Percentiles rank a stretch among this genome's conserved stretches.
Conservation (phyloP, 306 rosid genomes). For the Citrullus amarus region DNA sequence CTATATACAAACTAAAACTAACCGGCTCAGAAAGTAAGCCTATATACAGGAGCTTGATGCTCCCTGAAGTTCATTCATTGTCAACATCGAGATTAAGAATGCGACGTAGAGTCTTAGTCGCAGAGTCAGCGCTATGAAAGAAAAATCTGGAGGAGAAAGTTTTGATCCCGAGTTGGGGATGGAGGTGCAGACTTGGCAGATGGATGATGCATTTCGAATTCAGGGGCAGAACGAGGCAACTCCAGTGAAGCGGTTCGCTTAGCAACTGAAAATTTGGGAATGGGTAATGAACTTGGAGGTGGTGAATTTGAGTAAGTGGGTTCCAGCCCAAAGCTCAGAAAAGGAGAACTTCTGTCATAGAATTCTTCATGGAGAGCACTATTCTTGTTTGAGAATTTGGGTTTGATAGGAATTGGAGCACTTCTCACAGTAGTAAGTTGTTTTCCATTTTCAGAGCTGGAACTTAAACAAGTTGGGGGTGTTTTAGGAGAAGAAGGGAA, state of each 20-base stretch:
- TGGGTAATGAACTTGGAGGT: conserved; percentile 86
- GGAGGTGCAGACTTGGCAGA: conserved; percentile 13
- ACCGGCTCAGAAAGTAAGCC: neutral
- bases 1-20: conserved; percentile 11
- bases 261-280: conserved; percentile 68
- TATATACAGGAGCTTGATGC: conserved; percentile 13
- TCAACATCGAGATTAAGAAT: conserved; percentile 14
- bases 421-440: conserved; percentile 10
- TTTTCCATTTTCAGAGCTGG: conserved; percentile 15
- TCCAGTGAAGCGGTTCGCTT: conserved; percentile 48
- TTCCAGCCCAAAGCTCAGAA: conserved; percentile 91
- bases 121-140: conserved; percentile 12
- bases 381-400: conserved; percentile 15
- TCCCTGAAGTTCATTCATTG: conserved; percentile 8
- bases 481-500: conserved; percentile 30
- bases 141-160: neutral
- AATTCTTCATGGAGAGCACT: conserved; percentile 24
- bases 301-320: conserved; percentile 93
- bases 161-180: conserved; percentile 13
- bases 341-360: conserved; percentile 26
- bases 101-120: conserved; percentile 17
- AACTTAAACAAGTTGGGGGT: conserved; percentile 18
- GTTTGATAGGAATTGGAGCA: conserved; percentile 45
- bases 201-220: conserved; percentile 14
- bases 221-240: conserved; percentile 6